These are phyloP conservation scores for Aspergillus cristatus DNA, from an alignment of 495 filamentous ascomycete species.

Conservation along the genomic window DNA sequence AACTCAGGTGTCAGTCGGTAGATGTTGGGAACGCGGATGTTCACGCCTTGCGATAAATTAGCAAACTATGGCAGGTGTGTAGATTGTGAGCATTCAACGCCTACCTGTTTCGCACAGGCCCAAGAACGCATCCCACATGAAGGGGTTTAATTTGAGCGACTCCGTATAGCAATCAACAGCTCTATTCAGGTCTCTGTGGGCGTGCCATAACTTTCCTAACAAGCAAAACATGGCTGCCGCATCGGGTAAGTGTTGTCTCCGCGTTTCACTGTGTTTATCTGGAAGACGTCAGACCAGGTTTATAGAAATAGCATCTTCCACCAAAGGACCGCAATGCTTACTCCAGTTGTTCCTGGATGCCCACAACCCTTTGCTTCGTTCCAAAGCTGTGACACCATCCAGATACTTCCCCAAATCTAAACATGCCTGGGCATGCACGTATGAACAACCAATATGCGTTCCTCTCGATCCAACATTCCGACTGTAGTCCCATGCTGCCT, in stretches of 20 bases:
- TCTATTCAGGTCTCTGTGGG: conserved; percentile 67
- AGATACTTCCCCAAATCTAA: conserved; percentile 65
- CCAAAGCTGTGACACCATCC: conserved; percentile 72
- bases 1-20: conserved; percentile 71
- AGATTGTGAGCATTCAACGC: conserved; percentile 15
- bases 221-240: conserved; percentile 71
- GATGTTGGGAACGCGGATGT: conserved; percentile 70
- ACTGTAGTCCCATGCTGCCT: conserved; percentile 64
- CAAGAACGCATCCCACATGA: conserved; percentile 96
- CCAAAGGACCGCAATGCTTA: conserved; percentile 25
- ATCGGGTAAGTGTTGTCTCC: conserved; percentile 63
- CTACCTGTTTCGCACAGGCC: conserved; percentile 63
- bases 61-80: conserved; percentile 9
- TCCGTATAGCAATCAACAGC: conserved; percentile 79
- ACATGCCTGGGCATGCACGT: conserved; percentile 84
- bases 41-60: conserved; percentile 51
- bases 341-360: conserved; percentile 60
- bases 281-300: conserved; percentile 7
- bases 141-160: conserved; percentile 81
- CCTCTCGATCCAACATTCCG: conserved; percentile 53
- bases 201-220: conserved; percentile 78
- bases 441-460: conserved; percentile 76
- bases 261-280: conserved; percentile 62
- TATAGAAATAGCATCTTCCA: not conserved
- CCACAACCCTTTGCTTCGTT: conserved; percentile 65